Evolutionary conservation across 352 stramenopile genomes (phyloP).

Genomic region (Thraustochytrium sp.): DNA sequence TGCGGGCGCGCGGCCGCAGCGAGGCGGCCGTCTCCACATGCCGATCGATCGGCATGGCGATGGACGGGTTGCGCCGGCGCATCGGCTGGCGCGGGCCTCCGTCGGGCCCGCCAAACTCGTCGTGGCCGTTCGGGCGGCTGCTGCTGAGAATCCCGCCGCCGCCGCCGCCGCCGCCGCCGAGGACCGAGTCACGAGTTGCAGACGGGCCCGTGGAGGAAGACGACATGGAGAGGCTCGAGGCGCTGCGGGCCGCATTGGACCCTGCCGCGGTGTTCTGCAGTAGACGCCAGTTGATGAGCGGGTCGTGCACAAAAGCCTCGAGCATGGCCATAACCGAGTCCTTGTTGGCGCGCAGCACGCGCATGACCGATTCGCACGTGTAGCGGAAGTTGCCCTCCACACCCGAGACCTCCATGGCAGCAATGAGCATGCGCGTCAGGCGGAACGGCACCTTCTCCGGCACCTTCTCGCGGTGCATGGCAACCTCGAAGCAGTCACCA

Average conservation of each 20-base stretch:
- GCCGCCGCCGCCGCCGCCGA: too few relatives aligned
- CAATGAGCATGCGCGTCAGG: slow-evolving; percentile 96
- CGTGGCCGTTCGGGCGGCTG: not conserved
- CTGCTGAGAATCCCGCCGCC: too few relatives aligned
- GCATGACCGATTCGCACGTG: slow-evolving; percentile 95
- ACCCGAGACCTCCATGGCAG: slow-evolving; percentile 97
- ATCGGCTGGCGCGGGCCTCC: not conserved
- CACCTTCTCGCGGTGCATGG: slow-evolving; percentile 97
- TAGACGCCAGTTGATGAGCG: slow-evolving; percentile 68
- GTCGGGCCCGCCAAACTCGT: not conserved
- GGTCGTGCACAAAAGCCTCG: slow-evolving; percentile 99
- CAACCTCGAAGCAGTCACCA: slow-evolving; percentile 96
- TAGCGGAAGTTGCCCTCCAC: slow-evolving; percentile 97
- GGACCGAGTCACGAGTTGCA: too few relatives aligned
- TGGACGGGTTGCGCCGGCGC: not conserved
- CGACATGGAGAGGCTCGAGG: not conserved
- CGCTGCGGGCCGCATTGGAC: not conserved
- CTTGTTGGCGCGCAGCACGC: slow-evolving; percentile 89
- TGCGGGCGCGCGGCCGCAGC: slow-evolving; percentile 1
- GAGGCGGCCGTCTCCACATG: not conserved
- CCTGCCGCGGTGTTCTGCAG: slow-evolving; percentile 20
- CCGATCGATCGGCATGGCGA: not conserved
- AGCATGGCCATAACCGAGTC: slow-evolving; percentile 98
- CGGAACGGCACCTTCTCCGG: slow-evolving; percentile 98
- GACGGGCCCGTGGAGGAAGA: not conserved